phyloP scores from a whole-genome alignment of 1,284 basidiomycete species.

The Rhodofomes roseus region DNA sequence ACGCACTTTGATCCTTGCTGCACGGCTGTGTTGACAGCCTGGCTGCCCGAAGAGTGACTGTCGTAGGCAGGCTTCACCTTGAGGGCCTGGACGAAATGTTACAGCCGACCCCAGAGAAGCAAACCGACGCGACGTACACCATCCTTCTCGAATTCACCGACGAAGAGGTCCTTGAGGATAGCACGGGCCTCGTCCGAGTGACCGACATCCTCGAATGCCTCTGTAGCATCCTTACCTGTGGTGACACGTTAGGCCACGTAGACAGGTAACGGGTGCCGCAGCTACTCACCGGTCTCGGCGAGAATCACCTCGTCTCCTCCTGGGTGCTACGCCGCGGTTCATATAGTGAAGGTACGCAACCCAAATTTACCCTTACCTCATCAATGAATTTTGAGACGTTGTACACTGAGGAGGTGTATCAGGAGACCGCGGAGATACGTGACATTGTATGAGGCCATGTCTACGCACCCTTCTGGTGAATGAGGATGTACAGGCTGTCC shows the following conservation, averaged over 20 bases:
- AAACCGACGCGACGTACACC: constrained; percentile 43
- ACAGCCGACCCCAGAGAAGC: background rate
- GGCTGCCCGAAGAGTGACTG: constrained; percentile 20
- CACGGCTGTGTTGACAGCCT: constrained; percentile 47
- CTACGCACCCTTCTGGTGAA: constrained; percentile 77
- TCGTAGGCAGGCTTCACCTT: constrained; percentile 43
- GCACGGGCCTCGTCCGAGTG: constrained; percentile 97
- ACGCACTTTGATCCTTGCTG: constrained; percentile 71
- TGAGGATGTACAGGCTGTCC: constrained; percentile 74
- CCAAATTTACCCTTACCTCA: constrained; percentile 60
- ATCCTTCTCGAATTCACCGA: constrained; percentile 77
- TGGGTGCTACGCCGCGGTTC: constrained; percentile 63
- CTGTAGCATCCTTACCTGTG: constrained; percentile 88
- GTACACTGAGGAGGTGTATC: constrained; percentile 67
- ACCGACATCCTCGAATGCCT: constrained; percentile 98
- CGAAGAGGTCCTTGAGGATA: constrained; percentile 74
- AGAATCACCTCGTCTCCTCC: constrained; percentile 98
- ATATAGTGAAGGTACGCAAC: background rate
- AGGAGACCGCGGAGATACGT: constrained; percentile 26
- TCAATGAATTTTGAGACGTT: constrained; percentile 93
- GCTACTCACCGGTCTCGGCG: constrained; percentile 81
- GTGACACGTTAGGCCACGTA: background rate
- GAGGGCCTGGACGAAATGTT: constrained; percentile 32
- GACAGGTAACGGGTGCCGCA: background rate
- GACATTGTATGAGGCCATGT: background rate